Evolutionary conservation across 225 moss, liverwort and hornwort genomes (phyloP).

Genomic region (Pseudisothecium myosuroides): DNA sequence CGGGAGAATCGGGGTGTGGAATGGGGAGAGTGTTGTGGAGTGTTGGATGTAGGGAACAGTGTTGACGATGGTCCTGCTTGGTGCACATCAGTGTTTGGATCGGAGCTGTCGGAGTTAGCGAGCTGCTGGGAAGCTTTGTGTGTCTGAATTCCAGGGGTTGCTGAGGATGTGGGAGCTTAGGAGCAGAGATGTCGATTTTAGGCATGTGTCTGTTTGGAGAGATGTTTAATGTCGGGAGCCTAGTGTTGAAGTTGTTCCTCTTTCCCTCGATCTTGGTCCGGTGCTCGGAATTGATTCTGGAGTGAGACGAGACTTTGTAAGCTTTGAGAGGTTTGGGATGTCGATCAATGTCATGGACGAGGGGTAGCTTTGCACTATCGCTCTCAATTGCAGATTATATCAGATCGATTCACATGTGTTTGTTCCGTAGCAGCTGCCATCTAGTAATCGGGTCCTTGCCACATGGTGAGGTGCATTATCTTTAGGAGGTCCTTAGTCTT

Average conservation of each 20-base stretch:
- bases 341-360: neutral
- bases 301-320: neutral
- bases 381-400: neutral
- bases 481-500: slow-evolving; percentile 1
- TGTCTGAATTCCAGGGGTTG: neutral
- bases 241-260: neutral
- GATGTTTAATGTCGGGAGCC: neutral
- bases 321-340: neutral
- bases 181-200: neutral
- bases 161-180: neutral
- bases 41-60: neutral
- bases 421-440: neutral
- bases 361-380: neutral
- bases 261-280: neutral
- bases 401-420: slow-evolving; percentile 2
- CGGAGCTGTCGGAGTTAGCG: neutral
- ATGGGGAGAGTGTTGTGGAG: neutral
- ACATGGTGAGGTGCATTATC: slow-evolving; percentile 2
- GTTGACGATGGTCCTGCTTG: neutral
- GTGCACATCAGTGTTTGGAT: neutral
- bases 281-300: neutral
- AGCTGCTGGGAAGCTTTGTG: neutral
- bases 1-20: slow-evolving; percentile 10
- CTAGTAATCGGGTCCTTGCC: neutral
- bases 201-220: neutral